Evolutionary conservation across 1,284 basidiomycete genomes (phyloP), one percentile per base, ranked within the genome.

Genomic region (Apiotrichum laibachii): DNA sequence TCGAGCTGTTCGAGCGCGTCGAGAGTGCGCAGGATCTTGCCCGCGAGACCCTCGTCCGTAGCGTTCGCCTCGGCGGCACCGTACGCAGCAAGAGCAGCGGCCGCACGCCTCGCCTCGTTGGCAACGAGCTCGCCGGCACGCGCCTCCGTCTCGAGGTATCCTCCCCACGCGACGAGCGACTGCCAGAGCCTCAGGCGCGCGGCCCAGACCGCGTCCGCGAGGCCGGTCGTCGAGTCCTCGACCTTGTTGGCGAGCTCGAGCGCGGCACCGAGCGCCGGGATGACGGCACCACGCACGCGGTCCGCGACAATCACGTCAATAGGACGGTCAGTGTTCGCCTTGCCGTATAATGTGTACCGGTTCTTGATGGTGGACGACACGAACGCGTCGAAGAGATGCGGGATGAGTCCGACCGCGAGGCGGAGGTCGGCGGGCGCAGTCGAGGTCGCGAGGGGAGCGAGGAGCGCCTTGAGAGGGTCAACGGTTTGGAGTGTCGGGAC

Each of bases 81-180:
- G 49, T 67, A 62, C 37, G 45, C 31, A 5, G 66, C 50, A 42
- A 70, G 53, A 0, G 60, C 59, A 1, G 55, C 35, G 15, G 67
- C 62, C 0, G 62, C 68, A 5, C 60, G 54, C 19, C 48, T 50
- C 1, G 67, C 61, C 26, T 67, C 67, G 8, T 37, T 26, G 3
- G 58, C 46, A 6, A 76, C 59, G 6, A 75, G 49, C 15, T 53
- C 44, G 7, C 59, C 57, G 57, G 72, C 74, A 0, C 43, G 49
- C 2, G 39, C 57, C 43, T 77, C 73, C 15, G 66, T 58, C 60
- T 76, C 76, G 50, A 76, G 65, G 53, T 76, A 77, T 22, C 74
- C 74, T 26, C 74, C 74, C 76, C 76, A 77, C 3, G 37, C 39
- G 18, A 63, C 53, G 5, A 77, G 50, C 0, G 58, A 60, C 13